Evolutionary conservation across 2,329 filamentous ascomycete genomes (phyloP).

Genomic region (Hymenoscyphus scutula): DNA sequence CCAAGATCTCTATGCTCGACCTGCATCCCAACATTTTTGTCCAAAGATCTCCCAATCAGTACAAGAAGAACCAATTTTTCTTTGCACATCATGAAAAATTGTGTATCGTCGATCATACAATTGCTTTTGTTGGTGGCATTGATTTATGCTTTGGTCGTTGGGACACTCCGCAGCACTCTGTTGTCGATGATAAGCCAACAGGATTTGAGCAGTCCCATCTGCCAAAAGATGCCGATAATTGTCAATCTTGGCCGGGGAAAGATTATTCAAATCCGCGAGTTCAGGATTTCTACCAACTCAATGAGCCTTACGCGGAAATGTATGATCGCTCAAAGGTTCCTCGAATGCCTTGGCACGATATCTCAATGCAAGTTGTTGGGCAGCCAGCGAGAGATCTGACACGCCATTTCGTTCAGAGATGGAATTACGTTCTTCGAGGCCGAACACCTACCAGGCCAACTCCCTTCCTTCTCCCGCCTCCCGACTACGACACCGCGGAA

Average conservation of each 20-base stretch:
- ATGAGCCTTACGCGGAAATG: slow-evolving; percentile 98
- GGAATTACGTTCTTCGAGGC: slow-evolving; percentile 94
- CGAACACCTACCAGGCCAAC: slow-evolving; percentile 91
- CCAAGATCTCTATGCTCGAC: slow-evolving; percentile 92
- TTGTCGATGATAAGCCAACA: slow-evolving; percentile 91
- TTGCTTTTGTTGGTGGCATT: slow-evolving; percentile 93
- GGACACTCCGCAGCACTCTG: slow-evolving; percentile 90
- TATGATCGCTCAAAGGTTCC: slow-evolving; percentile 87
- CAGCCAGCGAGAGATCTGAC: slow-evolving; percentile 93
- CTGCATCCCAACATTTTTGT: slow-evolving; percentile 96
- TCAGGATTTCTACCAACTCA: slow-evolving; percentile 89
- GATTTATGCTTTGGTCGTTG: slow-evolving; percentile 96
- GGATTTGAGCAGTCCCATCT: slow-evolving; percentile 79
- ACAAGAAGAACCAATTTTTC: slow-evolving; percentile 99
- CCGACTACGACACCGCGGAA: slow-evolving; percentile 84
- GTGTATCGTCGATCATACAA: slow-evolving; percentile 92
- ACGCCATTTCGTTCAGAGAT: slow-evolving; percentile 93
- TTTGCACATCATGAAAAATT: slow-evolving; percentile 99
- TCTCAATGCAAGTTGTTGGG: slow-evolving; percentile 95
- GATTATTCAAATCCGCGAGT: slow-evolving; percentile 97
- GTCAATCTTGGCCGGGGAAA: slow-evolving; percentile 94
- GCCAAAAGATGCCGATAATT: slow-evolving; percentile 88
- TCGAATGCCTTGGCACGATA: slow-evolving; percentile 98
- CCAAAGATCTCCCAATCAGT: slow-evolving; percentile 93
- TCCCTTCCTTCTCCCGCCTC: slow-evolving; percentile 88